These are phyloP conservation scores for Curvularia eragrostidis DNA, from an alignment of 2,329 filamentous ascomycete species.

Conservation along the genomic window DNA sequence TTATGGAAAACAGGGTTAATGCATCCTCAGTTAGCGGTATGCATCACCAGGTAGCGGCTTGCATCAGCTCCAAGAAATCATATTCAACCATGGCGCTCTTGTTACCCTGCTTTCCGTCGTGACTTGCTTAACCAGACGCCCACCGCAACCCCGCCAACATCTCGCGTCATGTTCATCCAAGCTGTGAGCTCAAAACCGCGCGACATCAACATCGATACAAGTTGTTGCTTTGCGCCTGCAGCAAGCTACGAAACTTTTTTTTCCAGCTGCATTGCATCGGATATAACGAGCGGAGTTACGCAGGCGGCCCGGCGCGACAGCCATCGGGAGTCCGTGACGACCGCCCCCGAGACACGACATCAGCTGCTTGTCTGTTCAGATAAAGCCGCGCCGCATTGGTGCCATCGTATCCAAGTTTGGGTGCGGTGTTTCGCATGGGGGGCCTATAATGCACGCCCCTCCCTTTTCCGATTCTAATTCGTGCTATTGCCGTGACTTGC, in stretches of 20 bases:
- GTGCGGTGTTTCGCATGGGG: neutral
- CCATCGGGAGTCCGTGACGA: neutral
- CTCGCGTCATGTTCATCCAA: too few species aligned
- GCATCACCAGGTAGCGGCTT: neutral
- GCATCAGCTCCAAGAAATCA: neutral
- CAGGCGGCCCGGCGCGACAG: neutral
- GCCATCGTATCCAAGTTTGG: neutral
- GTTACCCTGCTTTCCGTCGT: neutral
- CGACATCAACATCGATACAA: neutral
- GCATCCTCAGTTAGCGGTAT: too few species aligned
- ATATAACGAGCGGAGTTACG: neutral
- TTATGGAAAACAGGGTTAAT: conserved; percentile 26
- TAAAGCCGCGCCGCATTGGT: neutral
- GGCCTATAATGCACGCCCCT: neutral
- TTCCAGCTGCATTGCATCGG: neutral
- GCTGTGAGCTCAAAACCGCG: neutral
- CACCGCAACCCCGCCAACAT: neutral
- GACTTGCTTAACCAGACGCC: neutral
- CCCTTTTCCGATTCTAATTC: neutral
- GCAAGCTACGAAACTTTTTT: neutral
- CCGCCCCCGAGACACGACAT: neutral
- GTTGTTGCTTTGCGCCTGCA: neutral
- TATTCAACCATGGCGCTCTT: neutral
- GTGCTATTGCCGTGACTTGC: neutral
- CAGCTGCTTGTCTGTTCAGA: neutral